Percentiles rank a stretch among this genome's conserved stretches.
These are phyloP conservation scores for Termitomyces sp. DNA, from an alignment of 768 basidiomycete species.

Conservation along the genomic window DNA sequence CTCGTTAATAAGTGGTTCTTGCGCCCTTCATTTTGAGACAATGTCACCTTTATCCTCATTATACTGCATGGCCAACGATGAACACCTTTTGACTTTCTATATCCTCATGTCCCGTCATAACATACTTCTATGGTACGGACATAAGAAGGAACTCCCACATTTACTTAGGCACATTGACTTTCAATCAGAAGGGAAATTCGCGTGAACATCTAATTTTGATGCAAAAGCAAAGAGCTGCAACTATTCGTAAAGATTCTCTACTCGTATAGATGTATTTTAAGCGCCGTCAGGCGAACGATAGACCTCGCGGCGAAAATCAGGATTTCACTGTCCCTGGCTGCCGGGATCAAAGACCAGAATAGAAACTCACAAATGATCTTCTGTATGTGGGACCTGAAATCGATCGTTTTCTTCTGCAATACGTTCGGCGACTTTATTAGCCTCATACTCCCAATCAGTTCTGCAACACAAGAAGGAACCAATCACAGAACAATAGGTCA, in stretches of 20 bases:
- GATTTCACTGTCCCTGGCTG: background rate
- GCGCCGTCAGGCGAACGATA: background rate
- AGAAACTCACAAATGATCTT: background rate
- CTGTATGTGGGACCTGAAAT: background rate
- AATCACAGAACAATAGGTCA: constrained; percentile 48
- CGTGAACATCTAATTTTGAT: too few species aligned
- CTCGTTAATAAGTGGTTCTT: background rate
- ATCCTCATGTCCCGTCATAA: background rate
- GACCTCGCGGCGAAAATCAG: background rate
- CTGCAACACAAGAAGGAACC: constrained; percentile 49
- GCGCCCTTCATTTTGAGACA: background rate
- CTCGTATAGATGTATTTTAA: background rate
- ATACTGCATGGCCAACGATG: background rate
- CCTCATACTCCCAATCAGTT: constrained; percentile 67
- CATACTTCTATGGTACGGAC: background rate
- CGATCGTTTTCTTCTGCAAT: constrained; percentile 36
- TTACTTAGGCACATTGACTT: too few species aligned
- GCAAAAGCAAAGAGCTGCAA: too few species aligned
- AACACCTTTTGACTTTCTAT: background rate
- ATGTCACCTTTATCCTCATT: background rate
- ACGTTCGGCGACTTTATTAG: constrained; percentile 49
- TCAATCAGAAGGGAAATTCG: too few species aligned
- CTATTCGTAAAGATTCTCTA: background rate
- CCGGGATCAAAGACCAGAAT: background rate
- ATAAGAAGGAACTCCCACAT: too few species aligned